phyloP scores from a whole-genome alignment of 768 basidiomycete species.

The Lepiota venenata region DNA sequence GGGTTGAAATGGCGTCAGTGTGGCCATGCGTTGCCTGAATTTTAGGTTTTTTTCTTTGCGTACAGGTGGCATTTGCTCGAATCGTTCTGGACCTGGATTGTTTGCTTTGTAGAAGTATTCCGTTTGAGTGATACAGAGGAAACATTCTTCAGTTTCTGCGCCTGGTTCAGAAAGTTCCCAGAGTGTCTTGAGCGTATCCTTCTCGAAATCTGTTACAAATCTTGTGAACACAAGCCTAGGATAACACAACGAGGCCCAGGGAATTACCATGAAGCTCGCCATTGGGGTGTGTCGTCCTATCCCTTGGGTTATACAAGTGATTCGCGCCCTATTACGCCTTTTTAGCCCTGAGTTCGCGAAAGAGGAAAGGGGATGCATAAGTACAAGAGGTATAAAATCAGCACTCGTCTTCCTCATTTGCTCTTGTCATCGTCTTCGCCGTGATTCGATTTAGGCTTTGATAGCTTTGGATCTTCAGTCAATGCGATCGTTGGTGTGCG shows the following conservation, averaged over 20 bases:
- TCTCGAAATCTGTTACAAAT: slow-evolving; percentile 50
- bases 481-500: slow-evolving; percentile 34
- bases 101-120: slow-evolving; percentile 48
- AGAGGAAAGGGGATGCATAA: slow-evolving; percentile 19
- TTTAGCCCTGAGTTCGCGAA: no score
- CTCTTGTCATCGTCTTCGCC: slow-evolving; percentile 23
- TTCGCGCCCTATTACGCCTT: slow-evolving; percentile 68
- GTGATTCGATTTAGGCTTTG: background rate
- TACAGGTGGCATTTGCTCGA: slow-evolving; percentile 56
- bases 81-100: slow-evolving; percentile 31
- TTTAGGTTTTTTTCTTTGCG: no score
- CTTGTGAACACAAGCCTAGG: background rate
- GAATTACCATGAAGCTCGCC: slow-evolving; percentile 8
- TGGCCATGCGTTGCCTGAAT: no score
- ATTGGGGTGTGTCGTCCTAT: slow-evolving; percentile 5
- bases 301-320: slow-evolving; percentile 55
- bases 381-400: no score
- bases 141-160: slow-evolving; percentile 52
- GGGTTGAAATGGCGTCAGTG: background rate
- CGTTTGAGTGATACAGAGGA: slow-evolving; percentile 60
- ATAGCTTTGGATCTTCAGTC: slow-evolving; percentile 3
- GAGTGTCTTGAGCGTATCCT: slow-evolving; percentile 71
- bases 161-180: slow-evolving; percentile 68
- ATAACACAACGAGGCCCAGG: no score
- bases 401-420: slow-evolving; percentile 11